A percentile compares a stretch with the other conserved stretches of the same genome.
Evolutionary conservation across 805 yeast genomes (phyloP).

Genomic region (Candida pseudofarinosa): DNA sequence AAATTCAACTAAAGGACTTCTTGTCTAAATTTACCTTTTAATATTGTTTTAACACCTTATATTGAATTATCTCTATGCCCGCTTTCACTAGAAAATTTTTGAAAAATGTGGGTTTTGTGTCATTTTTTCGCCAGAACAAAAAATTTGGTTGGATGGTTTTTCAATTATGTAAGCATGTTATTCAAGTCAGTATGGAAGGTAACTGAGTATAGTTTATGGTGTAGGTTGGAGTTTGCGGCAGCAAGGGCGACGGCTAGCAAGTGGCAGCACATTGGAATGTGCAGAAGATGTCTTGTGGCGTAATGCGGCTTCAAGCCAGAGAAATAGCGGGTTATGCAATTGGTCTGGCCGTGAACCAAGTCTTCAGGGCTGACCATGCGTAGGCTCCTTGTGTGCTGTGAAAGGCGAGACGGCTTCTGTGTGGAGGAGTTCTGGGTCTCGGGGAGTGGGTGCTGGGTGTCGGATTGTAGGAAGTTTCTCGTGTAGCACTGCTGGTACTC

Average conservation of each 20-base stretch:
- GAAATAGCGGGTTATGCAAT: background rate
- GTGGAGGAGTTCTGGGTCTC: background rate
- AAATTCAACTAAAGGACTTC: background rate
- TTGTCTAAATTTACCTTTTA: too few relatives aligned
- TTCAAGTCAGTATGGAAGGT: background rate
- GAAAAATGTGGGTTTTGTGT: constrained; percentile 7
- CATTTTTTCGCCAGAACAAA: background rate
- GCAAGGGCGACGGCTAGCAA: constrained; percentile 13
- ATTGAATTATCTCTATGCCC: constrained; percentile 2
- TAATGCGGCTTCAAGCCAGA: background rate
- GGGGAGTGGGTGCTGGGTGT: background rate
- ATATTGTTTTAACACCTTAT: background rate
- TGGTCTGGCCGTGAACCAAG: background rate
- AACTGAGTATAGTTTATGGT: background rate
- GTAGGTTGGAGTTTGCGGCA: background rate
- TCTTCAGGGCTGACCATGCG: background rate
- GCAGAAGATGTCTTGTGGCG: constrained; percentile 7
- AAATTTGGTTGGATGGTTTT: constrained; percentile 3
- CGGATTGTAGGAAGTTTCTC: background rate
- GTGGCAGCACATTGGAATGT: constrained; percentile 21
- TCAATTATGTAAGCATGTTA: constrained; percentile 1
- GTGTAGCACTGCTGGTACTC: constrained; percentile 15
- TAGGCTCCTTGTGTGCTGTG: background rate
- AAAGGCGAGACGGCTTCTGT: background rate
- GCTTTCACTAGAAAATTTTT: constrained; percentile 6